Conservation (phyloP, 2,329 filamentous ascomycete species). For the Trichoderma sp. region DNA sequence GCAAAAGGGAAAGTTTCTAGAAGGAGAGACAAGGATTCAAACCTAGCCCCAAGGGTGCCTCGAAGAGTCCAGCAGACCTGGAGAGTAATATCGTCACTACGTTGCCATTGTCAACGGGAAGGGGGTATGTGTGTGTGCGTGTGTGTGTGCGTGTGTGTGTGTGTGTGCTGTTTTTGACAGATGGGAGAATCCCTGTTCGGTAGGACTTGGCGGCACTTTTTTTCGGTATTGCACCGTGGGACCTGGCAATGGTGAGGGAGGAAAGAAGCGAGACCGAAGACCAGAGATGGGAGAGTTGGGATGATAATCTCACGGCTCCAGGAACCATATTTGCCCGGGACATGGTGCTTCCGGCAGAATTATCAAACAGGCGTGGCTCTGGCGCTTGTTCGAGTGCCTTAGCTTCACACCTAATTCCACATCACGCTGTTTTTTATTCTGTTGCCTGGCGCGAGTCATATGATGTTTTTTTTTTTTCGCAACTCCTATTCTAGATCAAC, state of each 20-base stretch:
- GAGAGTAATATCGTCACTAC: background rate
- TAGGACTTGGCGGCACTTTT: background rate
- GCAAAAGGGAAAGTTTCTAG: slow-evolving; percentile 8
- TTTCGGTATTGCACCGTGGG: background rate
- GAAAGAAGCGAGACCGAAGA: background rate
- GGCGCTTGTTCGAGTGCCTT: background rate
- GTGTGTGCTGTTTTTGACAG: background rate
- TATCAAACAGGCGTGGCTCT: background rate
- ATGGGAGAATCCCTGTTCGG: background rate
- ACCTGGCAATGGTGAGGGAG: background rate
- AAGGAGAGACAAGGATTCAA: background rate
- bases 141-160: too few relatives aligned
- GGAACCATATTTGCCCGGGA: background rate
- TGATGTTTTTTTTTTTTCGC: background rate
- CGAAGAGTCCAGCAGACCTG: background rate
- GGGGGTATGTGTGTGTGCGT: too few relatives aligned
- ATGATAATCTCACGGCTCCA: background rate
- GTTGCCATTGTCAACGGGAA: background rate
- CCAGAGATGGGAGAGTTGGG: background rate
- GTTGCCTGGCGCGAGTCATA: background rate
- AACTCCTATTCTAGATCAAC: background rate
- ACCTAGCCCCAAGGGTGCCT: background rate
- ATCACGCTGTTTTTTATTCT: background rate
- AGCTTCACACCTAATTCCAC: background rate
- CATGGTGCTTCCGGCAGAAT: background rate